Evolutionary conservation across 176 grass and related monocot genomes (phyloP), one percentile per base, ranked within the genome.

Genomic region (Raddia distichophylla): DNA sequence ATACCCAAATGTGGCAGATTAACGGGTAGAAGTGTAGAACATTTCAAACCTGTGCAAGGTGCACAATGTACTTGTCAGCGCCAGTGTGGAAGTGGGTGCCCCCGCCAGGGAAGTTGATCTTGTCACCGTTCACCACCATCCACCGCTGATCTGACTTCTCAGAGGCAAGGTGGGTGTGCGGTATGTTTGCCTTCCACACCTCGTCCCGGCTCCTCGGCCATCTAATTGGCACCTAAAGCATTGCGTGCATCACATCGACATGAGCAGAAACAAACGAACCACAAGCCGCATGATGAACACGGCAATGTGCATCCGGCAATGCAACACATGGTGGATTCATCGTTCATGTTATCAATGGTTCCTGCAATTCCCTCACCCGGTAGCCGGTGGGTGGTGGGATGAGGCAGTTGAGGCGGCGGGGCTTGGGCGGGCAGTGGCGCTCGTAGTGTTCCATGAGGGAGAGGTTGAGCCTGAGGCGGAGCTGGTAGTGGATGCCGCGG

Each of bases 111-210:
- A 95, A 95, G 63, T 90, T 95, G 78, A 95, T 95, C 82, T 88
- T 95, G 45, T 86, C 82, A 10, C 90, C 87, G 62, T 95, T 90
- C 35, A 90, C 84, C 52, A 90, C 84, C 93, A 95, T 95, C 93
- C 93, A 95, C 69, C 93, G 52, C 85, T 95, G 93, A 61, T 95
- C 93, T 0, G 90, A 95, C 70, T 95, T 95, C 87, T 95, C 93
- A 0, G 81, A 60, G 2, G 90, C 93, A 8, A 95, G 93, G 79
- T 90, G 90, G 0, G 93, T 82, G 69, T 95, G 93, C 2, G 93
- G 93, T 82, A 95, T 90, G 71, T 92, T 95, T 33, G 81, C 84
- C 87, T 90, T 83, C 93, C 93, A 92, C 48, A 95, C 86, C 87
- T 83, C 90, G 74, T 90, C 84, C 63, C 90, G 79, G 82, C 93